phyloP scores from a whole-genome alignment of 495 filamentous ascomycete species.

The Penicillium steckii region DNA sequence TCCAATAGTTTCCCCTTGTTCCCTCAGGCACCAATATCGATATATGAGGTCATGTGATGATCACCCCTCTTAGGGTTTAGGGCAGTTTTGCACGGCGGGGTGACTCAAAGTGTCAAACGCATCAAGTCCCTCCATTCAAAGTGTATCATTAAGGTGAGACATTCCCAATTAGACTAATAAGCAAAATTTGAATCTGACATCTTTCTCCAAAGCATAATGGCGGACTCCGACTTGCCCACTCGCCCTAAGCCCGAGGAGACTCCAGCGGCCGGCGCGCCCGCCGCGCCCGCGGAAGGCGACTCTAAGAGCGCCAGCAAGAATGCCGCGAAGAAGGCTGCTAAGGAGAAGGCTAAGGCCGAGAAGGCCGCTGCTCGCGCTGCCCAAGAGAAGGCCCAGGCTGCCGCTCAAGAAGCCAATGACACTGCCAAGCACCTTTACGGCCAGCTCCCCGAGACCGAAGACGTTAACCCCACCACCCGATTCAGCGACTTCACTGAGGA shows the following conservation, averaged over 20 bases:
- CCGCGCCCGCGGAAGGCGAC: constrained; percentile 38
- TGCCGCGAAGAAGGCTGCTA: constrained; percentile 65
- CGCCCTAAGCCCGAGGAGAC: constrained; percentile 48
- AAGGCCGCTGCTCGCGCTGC: constrained; percentile 56
- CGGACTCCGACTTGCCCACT: constrained; percentile 48
- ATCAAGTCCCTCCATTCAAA: constrained; percentile 13
- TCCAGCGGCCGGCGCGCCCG: constrained; percentile 30
- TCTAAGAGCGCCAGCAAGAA: constrained; percentile 57
- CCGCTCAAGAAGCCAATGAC: constrained; percentile 59
- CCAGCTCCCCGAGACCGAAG: constrained; percentile 39
- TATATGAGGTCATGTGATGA: constrained; percentile 23
- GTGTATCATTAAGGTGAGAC: constrained; percentile 20
- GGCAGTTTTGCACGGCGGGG: constrained; percentile 37
- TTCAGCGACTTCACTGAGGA: constrained; percentile 52
- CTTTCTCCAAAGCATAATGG: constrained; percentile 33
- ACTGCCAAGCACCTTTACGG: constrained; percentile 72
- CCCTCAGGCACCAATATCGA: background rate
- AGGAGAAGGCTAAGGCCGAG: constrained; percentile 67
- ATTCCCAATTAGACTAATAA: background rate
- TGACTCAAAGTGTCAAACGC: constrained; percentile 25
- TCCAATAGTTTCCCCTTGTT: background rate
- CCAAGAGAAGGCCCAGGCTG: constrained; percentile 49
- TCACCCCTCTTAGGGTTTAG: constrained; percentile 47
- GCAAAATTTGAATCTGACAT: constrained; percentile 1
- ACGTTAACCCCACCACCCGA: constrained; percentile 31